Conservation (phyloP, 495 filamentous ascomycete species). For the Bathelium albidoporum region DNA sequence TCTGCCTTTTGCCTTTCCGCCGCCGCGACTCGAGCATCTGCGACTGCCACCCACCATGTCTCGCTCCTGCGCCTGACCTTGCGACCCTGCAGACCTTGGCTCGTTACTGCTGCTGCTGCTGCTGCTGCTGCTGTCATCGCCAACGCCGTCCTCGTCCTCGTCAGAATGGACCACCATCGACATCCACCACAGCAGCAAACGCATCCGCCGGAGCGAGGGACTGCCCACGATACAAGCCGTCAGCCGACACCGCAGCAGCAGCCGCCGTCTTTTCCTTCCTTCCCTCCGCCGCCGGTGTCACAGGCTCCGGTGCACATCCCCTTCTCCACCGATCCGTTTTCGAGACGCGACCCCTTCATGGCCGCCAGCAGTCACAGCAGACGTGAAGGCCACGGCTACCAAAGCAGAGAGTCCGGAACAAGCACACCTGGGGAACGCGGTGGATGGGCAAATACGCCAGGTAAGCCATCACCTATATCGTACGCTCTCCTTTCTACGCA, state of each 20-base stretch:
- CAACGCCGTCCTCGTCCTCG: too few relatives aligned
- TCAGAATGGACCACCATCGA: constrained; percentile 23
- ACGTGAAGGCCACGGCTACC: constrained; percentile 23
- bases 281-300: constrained; percentile 17
- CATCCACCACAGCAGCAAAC: constrained; percentile 21
- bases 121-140: too few relatives aligned
- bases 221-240: constrained; percentile 27
- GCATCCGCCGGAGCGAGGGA: constrained; percentile 24
- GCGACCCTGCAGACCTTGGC: background rate
- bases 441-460: background rate
- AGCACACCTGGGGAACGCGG: constrained; percentile 1
- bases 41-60: background rate
- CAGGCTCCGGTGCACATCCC: constrained; percentile 31
- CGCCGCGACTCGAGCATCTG: background rate
- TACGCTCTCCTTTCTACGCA: background rate
- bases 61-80: background rate
- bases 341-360: constrained; percentile 29
- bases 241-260: constrained; percentile 20
- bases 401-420: constrained; percentile 2
- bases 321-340: constrained; percentile 30
- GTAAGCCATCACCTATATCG: constrained; percentile 6
- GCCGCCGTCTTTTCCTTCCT: constrained; percentile 17
- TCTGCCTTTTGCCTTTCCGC: background rate
- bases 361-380: constrained; percentile 18
- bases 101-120: background rate